Evolutionary conservation across 805 yeast genomes (phyloP).

Genomic region (Kodamaea kakaduensis): DNA sequence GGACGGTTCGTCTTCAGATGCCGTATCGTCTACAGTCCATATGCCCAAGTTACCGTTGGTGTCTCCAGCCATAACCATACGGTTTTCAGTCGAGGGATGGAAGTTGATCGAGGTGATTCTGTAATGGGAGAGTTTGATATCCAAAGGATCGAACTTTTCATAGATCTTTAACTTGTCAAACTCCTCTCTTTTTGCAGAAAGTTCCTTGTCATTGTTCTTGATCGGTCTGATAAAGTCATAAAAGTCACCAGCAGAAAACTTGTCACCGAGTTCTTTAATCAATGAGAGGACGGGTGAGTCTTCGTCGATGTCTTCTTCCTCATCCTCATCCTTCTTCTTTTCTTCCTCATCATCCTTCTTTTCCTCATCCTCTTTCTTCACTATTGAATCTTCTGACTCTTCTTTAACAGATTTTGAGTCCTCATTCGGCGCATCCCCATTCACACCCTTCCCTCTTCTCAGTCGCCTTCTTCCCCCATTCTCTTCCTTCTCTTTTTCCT

Average conservation of each 20-base stretch:
- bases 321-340: conserved; percentile 10
- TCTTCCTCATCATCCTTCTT: background rate
- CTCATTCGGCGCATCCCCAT: background rate
- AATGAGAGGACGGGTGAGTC: conserved; percentile 21
- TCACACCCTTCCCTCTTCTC: background rate
- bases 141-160: conserved; percentile 60
- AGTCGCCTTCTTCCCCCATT: conserved; percentile 2
- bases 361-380: conserved; percentile 1
- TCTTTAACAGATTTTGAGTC: background rate
- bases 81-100: conserved; percentile 66
- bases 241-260: conserved; percentile 68
- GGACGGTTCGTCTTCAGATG: conserved; percentile 43
- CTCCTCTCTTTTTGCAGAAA: conserved; percentile 49
- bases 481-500: conserved; percentile 5
- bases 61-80: conserved; percentile 81
- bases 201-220: conserved; percentile 31
- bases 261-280: conserved; percentile 41
- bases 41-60: conserved; percentile 82
- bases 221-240: conserved; percentile 46
- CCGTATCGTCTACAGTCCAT: conserved; percentile 63
- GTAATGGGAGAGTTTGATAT: conserved; percentile 64
- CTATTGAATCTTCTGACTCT: conserved; percentile 2
- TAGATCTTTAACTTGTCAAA: conserved; percentile 50
- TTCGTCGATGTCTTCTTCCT: conserved; percentile 15
- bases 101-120: conserved; percentile 71